Base-by-base conservation (phyloP, 2,329 filamentous ascomycete species). In the Boeremia exigua region DNA sequence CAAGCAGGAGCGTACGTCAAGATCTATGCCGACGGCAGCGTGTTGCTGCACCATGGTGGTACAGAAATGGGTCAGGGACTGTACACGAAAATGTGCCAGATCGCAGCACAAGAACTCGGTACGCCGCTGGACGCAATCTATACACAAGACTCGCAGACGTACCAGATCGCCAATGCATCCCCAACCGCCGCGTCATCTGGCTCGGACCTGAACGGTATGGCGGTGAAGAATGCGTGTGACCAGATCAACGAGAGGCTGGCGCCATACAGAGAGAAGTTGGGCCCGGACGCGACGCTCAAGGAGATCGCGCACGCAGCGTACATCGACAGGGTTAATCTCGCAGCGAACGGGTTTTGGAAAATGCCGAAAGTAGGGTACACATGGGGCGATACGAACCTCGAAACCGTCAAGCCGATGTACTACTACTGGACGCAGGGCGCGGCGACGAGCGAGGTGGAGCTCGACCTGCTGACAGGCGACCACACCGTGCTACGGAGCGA, bases 31-130 rank as follows among this genome's bases (percentile, higher is more conserved):
- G 94, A 98, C 65, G 94, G 95, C 0, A 95, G 90, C 9, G 84
- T 98, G 5, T 81, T 98, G 0, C 88, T 98, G 7, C 94, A 95
- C 2, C 95, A 98, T 65, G 95, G 94, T 48, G 95, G 94, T 57
- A 96, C 92, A 0, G 94, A 98, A 76, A 98, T 98, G 94, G 94
- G 94, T 1, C 94, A 98, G 76, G 94, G 94, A 1, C 81, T 98
- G 10, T 91, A 97, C 76, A 98, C 94, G 3, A 98, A 98, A 79
- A 96, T 98, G 87, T 88, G 86, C 44, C 94, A 96, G 84, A 92
- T 98, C 55, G 92, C 93, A 1, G 94, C 94, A 0, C 91, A 98
- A 75, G 91, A 93, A 4, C 84, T 98, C 1, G 79, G 85, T n/a
- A 89, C 97, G 0, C 91, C 94, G 0, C 81, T 94, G 49, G 87